Evolutionary conservation across 371 early-diverging fungal species (phyloP).

Genomic region (Massospora cicadina): DNA sequence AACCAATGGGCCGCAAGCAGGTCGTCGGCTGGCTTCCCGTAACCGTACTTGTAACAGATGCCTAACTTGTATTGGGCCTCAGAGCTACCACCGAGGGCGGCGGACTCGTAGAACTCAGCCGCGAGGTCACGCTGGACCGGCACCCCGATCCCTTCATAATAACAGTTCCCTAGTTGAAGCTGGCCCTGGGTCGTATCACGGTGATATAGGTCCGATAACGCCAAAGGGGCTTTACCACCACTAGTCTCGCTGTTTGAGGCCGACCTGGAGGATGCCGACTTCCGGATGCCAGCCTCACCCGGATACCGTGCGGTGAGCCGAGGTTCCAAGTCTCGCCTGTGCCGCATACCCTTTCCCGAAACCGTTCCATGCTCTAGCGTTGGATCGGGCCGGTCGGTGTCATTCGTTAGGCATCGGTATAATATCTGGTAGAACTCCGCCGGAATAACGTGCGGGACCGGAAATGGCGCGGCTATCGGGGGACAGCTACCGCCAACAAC

Average conservation of each 20-base stretch:
- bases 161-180: conserved; percentile 14
- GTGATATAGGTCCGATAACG: conserved; percentile 6
- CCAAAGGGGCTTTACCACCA: neutral
- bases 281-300: neutral
- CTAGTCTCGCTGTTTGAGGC: neutral
- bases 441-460: conserved; percentile 3
- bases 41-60: conserved; percentile 63
- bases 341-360: neutral
- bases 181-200: conserved; percentile 7
- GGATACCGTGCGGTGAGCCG: neutral
- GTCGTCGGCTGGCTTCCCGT: conserved; percentile 45
- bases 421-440: neutral
- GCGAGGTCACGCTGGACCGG: conserved; percentile 13
- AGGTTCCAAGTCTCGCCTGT: neutral
- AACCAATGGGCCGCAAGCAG: conserved; percentile 45
- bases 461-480: neutral
- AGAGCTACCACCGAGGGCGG: conserved; percentile 30
- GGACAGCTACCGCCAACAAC: neutral
- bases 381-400: neutral
- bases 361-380: neutral
- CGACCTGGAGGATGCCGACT: neutral
- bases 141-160: conserved; percentile 13
- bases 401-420: neutral
- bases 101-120: conserved; percentile 12
- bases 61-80: conserved; percentile 54